phyloP scores from a whole-genome alignment of 331 rosid genomes.

The Rosa hybrid region DNA sequence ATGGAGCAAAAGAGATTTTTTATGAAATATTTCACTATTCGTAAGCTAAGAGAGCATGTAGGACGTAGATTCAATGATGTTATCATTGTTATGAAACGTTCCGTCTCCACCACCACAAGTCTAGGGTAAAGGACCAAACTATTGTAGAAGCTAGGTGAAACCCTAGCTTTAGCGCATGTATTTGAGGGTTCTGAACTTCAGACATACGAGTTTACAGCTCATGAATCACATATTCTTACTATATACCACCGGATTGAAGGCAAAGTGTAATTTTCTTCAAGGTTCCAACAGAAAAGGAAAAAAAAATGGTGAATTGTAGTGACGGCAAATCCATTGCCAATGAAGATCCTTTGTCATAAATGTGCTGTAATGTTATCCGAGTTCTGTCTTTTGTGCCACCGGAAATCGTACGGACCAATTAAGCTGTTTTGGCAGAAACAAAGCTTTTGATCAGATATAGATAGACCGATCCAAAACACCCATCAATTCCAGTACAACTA shows the following conservation, averaged over 20 bases:
- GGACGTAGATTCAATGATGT: not conserved
- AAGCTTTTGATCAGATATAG: not conserved
- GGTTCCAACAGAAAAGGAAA: too few species aligned
- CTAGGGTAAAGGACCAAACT: not conserved
- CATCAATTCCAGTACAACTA: conserved; percentile 6
- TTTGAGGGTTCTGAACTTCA: not conserved
- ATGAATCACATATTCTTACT: not conserved
- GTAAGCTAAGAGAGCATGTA: not conserved
- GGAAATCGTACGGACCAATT: not conserved
- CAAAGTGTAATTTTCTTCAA: not conserved
- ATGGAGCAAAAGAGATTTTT: too few species aligned
- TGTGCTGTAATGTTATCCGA: not conserved
- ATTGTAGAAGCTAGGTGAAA: not conserved
- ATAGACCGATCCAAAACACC: not conserved
- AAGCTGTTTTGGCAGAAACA: conserved; percentile 16
- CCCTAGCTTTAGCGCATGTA: not conserved
- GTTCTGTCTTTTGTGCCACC: not conserved
- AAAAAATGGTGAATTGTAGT: not conserved
- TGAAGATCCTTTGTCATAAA: conserved; percentile 33
- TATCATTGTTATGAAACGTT: too few species aligned
- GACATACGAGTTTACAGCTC: not conserved
- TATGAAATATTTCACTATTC: not conserved
- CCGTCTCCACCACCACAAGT: not conserved
- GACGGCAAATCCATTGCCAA: conserved; percentile 8
- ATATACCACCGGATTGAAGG: not conserved